Percentiles rank a stretch among this genome's conserved stretches.
phyloP scores from a whole-genome alignment of 192 early-diverging fungal species.

The Diversispora eburnea region DNA sequence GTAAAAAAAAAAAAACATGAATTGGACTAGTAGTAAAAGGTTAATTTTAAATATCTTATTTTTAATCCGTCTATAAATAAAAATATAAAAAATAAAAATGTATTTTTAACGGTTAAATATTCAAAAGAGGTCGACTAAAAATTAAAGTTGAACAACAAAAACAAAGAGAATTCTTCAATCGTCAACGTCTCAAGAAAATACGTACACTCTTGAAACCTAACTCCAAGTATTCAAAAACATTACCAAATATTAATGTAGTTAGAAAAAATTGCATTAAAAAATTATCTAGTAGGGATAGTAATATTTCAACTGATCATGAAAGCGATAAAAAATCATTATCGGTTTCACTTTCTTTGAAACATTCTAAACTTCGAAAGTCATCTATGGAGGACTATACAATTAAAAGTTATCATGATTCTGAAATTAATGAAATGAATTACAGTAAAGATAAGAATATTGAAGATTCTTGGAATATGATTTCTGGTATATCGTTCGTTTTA shows the following conservation, averaged over 20 bases:
- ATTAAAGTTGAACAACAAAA: conserved; percentile 12
- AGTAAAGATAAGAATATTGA: too few species aligned
- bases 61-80: too few species aligned
- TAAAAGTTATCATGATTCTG: too few species aligned
- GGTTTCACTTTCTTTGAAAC: not conserved
- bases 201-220: not conserved
- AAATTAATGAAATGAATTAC: too few species aligned
- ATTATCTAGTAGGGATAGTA: not conserved
- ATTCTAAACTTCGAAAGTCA: not conserved
- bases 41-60: too few species aligned
- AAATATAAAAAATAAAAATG: too few species aligned
- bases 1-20: too few species aligned
- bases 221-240: not conserved
- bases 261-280: not conserved
- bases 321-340: not conserved
- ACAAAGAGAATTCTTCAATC: conserved; percentile 22
- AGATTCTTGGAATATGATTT: too few species aligned
- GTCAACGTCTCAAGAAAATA: conserved; percentile 11
- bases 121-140: conserved; percentile 14
- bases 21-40: too few species aligned
- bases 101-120: not conserved
- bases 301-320: not conserved
- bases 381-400: too few species aligned
- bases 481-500: too few species aligned
- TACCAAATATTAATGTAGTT: conserved; percentile 16